phyloP scores from a whole-genome alignment of 768 basidiomycete genomes.

The Suillus discolor region DNA sequence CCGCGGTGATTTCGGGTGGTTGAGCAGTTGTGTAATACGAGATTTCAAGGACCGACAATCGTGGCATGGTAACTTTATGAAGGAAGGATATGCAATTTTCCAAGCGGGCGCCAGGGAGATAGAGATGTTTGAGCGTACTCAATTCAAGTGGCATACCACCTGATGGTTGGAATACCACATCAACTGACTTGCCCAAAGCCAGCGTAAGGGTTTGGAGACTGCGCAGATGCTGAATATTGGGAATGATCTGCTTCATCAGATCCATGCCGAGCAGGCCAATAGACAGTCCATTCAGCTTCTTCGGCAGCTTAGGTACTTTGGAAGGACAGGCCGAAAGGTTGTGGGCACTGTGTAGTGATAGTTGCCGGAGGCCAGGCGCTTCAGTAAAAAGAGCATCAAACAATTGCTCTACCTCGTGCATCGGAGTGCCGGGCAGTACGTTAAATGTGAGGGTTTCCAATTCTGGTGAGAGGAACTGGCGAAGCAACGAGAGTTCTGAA shows the following conservation, averaged over 20 bases:
- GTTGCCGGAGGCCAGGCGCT: not conserved
- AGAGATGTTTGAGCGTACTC: not conserved
- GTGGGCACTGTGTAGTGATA: not conserved
- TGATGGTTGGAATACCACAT: not conserved
- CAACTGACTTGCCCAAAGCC: not conserved
- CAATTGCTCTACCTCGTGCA: not conserved
- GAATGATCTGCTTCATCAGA: not conserved
- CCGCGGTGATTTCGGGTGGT: not conserved
- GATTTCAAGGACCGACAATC: not conserved
- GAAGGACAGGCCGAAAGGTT: no score
- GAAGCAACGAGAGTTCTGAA: not conserved
- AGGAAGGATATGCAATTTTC: not conserved
- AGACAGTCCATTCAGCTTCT: not conserved
- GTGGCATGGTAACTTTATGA: not conserved
- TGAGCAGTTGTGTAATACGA: no score
- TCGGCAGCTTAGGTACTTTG: no score
- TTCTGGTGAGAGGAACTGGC: not conserved
- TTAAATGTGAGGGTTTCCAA: not conserved
- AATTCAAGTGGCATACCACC: not conserved
- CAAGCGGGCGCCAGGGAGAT: not conserved
- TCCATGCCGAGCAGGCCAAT: not conserved
- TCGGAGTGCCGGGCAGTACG: not conserved
- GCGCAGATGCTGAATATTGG: not conserved
- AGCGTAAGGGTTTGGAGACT: not conserved
- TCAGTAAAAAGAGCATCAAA: not conserved